Evolutionary conservation across 1,284 basidiomycete species (phyloP), one percentile per base, ranked within the genome.

Genomic region (Ganoderma boninense): DNA sequence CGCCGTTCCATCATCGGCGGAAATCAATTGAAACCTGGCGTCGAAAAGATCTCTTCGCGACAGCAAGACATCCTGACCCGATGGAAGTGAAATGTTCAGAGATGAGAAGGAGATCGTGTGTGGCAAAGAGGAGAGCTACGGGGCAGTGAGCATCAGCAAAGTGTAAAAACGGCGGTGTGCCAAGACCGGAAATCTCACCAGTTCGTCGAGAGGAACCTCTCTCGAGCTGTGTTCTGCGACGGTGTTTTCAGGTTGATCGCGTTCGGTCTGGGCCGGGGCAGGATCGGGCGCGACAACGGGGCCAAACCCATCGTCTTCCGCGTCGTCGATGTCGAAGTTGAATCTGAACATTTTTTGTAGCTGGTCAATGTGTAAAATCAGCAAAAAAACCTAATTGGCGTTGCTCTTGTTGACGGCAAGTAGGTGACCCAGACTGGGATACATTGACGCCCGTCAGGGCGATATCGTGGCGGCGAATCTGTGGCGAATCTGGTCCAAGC

Each of bases 41-140:
- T 99, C 97, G 78, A 96, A 98, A 13, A 98, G 85, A 82, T 99
- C 97, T 62, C 97, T 86, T 11, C 96, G 90, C 3, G 90, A 82
- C 38, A 97, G 82, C 0, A 83, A 84, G 1, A 87, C 74, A 35
- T 79, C 70, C 2, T 79, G 71, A 4, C 72, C 74, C 10, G 80
- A 79, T 2, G 79, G 73, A 6, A 85, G 78, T 2, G 84, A 83
- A 1, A 88, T 79, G 3, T 77, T 74, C 4, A 92, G 71, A 1
- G 88, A 87, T 0, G 92, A 92, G 74, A 88, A 91, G 0, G 91
- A 92, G 72, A 93, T 86, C 23, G 84, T 77, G 10, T 83, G 79
- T 1, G 92, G 91, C 20, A 92, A 80, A 5, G 80, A 75, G 65
- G 85, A 82, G 66, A 91, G 79, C 91, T 91, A 79, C 69, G 73